Conservation (phyloP, 1,139 yeast species). For the Protomyces gravidus region DNA sequence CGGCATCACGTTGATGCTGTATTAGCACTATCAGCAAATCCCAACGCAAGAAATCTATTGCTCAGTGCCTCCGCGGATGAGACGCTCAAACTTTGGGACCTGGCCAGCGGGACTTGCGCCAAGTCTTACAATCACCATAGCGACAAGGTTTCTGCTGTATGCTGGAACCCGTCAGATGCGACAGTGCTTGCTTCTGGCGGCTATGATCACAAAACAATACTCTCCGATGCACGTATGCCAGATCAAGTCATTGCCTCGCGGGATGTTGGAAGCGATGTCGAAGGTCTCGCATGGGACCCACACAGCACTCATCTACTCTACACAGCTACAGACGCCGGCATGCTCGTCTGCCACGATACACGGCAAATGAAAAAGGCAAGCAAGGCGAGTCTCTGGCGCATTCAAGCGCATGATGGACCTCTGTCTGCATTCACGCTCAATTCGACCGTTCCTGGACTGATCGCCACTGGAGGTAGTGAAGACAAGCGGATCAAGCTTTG, state of each 20-base stretch:
- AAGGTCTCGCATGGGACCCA: conserved; percentile 65
- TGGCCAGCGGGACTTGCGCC: conserved; percentile 68
- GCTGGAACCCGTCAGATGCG: conserved; percentile 78
- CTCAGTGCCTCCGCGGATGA: conserved; percentile 95
- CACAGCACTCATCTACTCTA: conserved; percentile 60
- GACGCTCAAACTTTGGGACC: conserved; percentile 93
- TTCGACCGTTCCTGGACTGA: conserved; percentile 61
- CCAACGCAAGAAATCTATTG: conserved; percentile 72
- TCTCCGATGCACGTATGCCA: conserved; percentile 76
- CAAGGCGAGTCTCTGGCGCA: conserved; percentile 73
- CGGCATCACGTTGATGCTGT: conserved; percentile 92
- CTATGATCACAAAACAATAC: conserved; percentile 74
- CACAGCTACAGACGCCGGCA: conserved; percentile 91
- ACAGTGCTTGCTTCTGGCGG: conserved; percentile 86
- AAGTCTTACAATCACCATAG: conserved; percentile 51
- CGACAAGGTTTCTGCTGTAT: conserved; percentile 78
- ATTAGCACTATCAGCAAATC: conserved; percentile 78
- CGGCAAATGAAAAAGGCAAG: conserved; percentile 43
- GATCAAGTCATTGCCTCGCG: conserved; percentile 60
- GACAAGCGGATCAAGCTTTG: conserved; percentile 83
- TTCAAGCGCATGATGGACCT: conserved; percentile 96
- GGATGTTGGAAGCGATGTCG: conserved; percentile 74
- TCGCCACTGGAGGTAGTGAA: conserved; percentile 75
- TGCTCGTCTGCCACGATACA: conserved; percentile 81
- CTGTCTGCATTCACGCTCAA: conserved; percentile 77